A percentile compares a stretch with the other conserved stretches of the same genome.
Conservation (phyloP, 306 rosid species). For the Dryas octopetala region DNA sequence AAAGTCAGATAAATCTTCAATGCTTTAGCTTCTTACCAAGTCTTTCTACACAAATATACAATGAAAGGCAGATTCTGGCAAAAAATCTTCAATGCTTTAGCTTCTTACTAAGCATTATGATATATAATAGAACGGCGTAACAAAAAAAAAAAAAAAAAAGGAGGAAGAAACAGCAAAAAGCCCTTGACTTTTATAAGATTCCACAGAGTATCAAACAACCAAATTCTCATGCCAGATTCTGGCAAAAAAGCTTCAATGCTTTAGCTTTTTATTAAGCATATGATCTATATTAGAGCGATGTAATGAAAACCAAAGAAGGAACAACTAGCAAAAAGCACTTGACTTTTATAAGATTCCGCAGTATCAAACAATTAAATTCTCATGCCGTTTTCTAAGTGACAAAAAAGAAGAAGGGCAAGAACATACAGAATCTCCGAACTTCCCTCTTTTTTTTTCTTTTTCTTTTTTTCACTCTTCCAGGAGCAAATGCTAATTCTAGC, state of each 20-base stretch:
- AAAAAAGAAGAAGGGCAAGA: conserved; percentile 9
- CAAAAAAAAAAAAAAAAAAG: too few species aligned
- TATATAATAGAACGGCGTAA: too few species aligned
- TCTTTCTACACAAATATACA: background rate
- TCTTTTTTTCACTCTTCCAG: background rate
- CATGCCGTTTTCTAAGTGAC: background rate
- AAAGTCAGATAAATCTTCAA: background rate
- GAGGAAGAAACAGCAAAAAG: too few species aligned
- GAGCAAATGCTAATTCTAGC: background rate
- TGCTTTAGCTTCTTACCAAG: background rate
- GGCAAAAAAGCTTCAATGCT: background rate
- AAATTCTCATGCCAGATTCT: conserved; percentile 9
- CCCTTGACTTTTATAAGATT: too few species aligned
- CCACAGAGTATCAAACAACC: too few species aligned
- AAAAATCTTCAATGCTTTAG: background rate
- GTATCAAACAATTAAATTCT: conserved; percentile 9
- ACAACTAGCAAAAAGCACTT: background rate
- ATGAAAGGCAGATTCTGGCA: conserved; percentile 11
- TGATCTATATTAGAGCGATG: background rate
- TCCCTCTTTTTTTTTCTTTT: background rate
- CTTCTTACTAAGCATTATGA: background rate
- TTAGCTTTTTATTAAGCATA: conserved; percentile 16
- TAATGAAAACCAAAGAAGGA: background rate
- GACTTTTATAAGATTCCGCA: conserved; percentile 19
- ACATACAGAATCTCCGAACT: conserved; percentile 13